Percentiles rank a stretch among this genome's conserved stretches.
phyloP scores from a whole-genome alignment of 2,329 filamentous ascomycete species.

The Neonectria faginata region DNA sequence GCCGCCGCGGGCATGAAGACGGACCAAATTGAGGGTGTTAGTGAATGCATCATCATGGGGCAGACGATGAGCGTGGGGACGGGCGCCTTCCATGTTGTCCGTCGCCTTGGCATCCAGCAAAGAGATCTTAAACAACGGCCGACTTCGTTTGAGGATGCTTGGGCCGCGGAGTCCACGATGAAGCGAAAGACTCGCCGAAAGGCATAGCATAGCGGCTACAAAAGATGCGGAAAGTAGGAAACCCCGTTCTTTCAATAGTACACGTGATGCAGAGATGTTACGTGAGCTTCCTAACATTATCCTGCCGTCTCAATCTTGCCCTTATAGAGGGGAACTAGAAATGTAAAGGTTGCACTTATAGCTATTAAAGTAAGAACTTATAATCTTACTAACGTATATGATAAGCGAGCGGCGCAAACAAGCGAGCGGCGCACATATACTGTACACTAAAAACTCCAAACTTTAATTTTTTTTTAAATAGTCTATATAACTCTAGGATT shows the following conservation, averaged over 20 bases:
- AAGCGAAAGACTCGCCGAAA: conserved; percentile 40
- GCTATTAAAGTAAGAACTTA: no score
- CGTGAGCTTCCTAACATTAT: neutral
- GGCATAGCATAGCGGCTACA: conserved; percentile 24
- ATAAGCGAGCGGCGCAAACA: no score
- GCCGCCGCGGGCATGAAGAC: conserved; percentile 92
- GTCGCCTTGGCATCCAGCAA: conserved; percentile 76
- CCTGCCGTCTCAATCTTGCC: no score
- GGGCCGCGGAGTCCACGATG: conserved; percentile 53
- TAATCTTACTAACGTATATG: no score
- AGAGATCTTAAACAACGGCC: conserved; percentile 68
- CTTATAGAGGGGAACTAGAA: no score
- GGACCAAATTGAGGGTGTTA: conserved; percentile 92
- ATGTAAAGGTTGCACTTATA: no score
- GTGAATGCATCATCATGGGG: conserved; percentile 98
- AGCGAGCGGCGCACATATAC: no score
- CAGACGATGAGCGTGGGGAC: conserved; percentile 94
- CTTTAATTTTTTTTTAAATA: no score
- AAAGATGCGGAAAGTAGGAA: neutral
- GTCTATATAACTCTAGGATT: no score
- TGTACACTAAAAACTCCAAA: no score
- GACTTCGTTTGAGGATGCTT: conserved; percentile 79
- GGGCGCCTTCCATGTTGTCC: conserved; percentile 89
- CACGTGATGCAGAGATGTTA: conserved; percentile 29
- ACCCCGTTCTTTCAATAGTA: neutral